These are phyloP conservation scores for Metarhizium sp. DNA, from an alignment of 2,329 filamentous ascomycete genomes.

Conservation along the genomic window DNA sequence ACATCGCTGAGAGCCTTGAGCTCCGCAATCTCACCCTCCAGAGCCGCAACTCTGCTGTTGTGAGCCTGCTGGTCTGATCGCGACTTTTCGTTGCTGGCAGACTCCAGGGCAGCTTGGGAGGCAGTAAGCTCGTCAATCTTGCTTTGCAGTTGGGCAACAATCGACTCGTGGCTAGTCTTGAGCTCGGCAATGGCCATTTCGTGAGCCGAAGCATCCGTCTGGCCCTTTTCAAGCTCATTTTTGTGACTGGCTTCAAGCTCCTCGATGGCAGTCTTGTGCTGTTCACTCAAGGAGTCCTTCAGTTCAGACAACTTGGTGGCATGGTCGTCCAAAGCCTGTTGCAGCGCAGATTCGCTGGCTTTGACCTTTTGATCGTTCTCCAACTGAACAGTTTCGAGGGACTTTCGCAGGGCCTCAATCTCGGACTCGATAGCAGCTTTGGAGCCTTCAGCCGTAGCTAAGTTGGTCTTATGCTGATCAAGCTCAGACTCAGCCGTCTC, in stretches of 20 bases:
- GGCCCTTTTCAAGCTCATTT: constrained; percentile 37
- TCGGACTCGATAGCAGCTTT: constrained; percentile 40
- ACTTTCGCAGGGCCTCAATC: constrained; percentile 37
- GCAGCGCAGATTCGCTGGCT: constrained; percentile 22
- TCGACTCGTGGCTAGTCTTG: constrained; percentile 38
- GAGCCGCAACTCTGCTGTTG: constrained; percentile 33
- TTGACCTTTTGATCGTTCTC: constrained; percentile 25
- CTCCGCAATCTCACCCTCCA: constrained; percentile 43
- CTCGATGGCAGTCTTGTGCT: constrained; percentile 39
- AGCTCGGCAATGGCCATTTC: constrained; percentile 41
- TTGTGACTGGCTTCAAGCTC: constrained; percentile 45
- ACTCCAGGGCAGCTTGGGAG: constrained; percentile 35
- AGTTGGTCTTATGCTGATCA: constrained; percentile 37
- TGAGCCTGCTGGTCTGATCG: constrained; percentile 36
- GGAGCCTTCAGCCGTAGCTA: constrained; percentile 36
- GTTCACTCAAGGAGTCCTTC: constrained; percentile 36
- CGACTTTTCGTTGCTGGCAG: constrained; percentile 33
- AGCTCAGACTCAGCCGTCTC: constrained; percentile 41
- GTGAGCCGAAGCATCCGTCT: constrained; percentile 34
- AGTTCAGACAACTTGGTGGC: constrained; percentile 39
- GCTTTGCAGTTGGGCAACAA: constrained; percentile 39
- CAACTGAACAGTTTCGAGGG: constrained; percentile 34
- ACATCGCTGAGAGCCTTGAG: constrained; percentile 38
- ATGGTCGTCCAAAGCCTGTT: constrained; percentile 36
- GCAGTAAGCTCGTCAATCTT: constrained; percentile 44